phyloP scores from a whole-genome alignment of 2,329 filamentous ascomycete genomes.

The Neofusicoccum kwambonambiense region DNA sequence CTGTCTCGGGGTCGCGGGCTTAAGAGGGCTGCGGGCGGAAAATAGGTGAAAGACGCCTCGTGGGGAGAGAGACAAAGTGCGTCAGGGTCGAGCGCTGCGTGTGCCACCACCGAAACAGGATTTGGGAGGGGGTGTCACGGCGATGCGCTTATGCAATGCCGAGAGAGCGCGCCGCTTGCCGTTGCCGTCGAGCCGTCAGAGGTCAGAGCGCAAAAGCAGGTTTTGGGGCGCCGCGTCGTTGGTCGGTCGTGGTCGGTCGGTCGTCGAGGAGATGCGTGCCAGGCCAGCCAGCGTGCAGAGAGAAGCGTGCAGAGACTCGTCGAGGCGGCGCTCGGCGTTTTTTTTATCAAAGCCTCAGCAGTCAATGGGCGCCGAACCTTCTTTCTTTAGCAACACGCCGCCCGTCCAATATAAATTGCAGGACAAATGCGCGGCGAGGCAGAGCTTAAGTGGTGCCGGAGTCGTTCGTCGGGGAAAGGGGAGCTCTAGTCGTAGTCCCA shows the following conservation, averaged over 20 bases:
- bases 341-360: not conserved
- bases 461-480: not conserved
- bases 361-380: too few relatives aligned
- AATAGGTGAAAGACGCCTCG: not conserved
- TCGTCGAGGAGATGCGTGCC: not conserved
- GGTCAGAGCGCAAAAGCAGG: not conserved
- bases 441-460: not conserved
- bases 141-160: too few relatives aligned
- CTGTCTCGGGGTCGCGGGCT: not conserved
- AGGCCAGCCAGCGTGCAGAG: slow-evolving; percentile 7
- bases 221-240: not conserved
- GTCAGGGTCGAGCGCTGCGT: not conserved
- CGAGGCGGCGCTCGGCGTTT: not conserved
- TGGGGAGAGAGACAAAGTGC: slow-evolving; percentile 1
- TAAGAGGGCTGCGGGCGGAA: not conserved
- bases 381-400: too few relatives aligned
- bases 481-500: not conserved
- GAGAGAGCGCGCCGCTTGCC: not conserved
- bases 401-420: too few relatives aligned
- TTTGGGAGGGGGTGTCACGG: not conserved
- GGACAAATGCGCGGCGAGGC: not conserved
- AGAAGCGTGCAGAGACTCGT: not conserved
- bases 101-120: slow-evolving; percentile 11
- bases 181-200: not conserved
- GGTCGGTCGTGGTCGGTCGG: not conserved